These are phyloP conservation scores for Ramularia endophylla DNA, from an alignment of 2,329 filamentous ascomycete genomes.

Conservation along the genomic window DNA sequence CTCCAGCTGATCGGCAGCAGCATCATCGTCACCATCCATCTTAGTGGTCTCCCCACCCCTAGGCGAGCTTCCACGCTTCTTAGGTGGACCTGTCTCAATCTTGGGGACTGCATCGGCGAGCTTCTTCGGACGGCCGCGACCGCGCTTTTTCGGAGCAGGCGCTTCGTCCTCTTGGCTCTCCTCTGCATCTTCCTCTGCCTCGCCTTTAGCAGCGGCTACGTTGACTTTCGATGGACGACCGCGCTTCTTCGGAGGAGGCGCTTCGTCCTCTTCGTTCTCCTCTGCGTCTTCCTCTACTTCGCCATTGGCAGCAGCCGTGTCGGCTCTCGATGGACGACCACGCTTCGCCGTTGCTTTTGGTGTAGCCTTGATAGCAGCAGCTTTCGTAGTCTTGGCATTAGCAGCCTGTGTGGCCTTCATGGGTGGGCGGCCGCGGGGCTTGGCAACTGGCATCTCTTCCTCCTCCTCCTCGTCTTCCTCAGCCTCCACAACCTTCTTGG, in stretches of 20 bases:
- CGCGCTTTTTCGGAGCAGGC: conserved; percentile 24
- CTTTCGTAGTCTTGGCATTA: conserved; percentile 4
- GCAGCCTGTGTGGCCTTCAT: conserved; percentile 3
- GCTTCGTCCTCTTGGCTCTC: conserved; percentile 20
- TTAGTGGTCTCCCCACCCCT: conserved; percentile 28
- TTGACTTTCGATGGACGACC: conserved; percentile 20
- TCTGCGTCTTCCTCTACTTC: conserved; percentile 5
- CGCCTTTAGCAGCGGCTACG: conserved; percentile 15
- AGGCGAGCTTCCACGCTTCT: conserved; percentile 26
- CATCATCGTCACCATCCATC: conserved; percentile 22
- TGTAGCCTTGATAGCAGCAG: conserved; percentile 1
- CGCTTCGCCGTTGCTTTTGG: conserved; percentile 14
- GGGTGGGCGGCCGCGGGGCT: conserved; percentile 7
- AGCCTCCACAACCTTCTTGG: conserved; percentile 7
- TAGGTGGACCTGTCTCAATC: conserved; percentile 17
- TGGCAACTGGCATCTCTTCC: conserved; percentile 1
- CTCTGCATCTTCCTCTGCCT: conserved; percentile 18
- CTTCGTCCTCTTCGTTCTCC: conserved; percentile 6
- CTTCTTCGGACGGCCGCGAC: conserved; percentile 19
- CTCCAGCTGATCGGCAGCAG: conserved; percentile 26
- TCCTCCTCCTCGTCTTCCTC: conserved; percentile 2
- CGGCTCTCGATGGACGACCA: conserved; percentile 15
- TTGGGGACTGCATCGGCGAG: conserved; percentile 12
- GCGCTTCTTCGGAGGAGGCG: conserved; percentile 22
- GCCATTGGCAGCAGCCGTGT: conserved; percentile 3